These are phyloP conservation scores for Myriangium duriaei DNA, from an alignment of 2,329 filamentous ascomycete species.

Conservation along the genomic window DNA sequence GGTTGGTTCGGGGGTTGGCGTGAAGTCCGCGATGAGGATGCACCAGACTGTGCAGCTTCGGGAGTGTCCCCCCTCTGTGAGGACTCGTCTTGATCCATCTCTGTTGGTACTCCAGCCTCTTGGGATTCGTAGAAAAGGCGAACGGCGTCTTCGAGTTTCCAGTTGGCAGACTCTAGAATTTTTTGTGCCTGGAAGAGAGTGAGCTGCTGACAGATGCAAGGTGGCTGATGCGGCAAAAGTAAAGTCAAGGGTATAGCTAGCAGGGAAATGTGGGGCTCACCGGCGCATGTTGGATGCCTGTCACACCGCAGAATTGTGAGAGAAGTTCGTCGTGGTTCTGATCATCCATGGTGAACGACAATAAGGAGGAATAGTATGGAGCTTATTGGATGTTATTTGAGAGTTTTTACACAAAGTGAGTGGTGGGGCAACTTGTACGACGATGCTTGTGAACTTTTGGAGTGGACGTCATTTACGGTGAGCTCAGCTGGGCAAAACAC, in stretches of 20 bases:
- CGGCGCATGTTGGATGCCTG: conserved; percentile 21
- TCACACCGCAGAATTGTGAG: conserved; percentile 25
- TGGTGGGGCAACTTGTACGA: too few species aligned
- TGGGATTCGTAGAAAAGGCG: conserved; percentile 32
- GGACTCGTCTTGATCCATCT: conserved; percentile 24
- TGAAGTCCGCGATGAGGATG: conserved; percentile 9
- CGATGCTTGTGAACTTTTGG: too few species aligned
- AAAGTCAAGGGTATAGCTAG: conserved; percentile 3
- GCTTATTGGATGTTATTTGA: too few species aligned
- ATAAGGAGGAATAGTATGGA: too few species aligned
- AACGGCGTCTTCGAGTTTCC: conserved; percentile 34
- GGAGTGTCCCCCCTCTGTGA: conserved; percentile 8
- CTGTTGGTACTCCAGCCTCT: conserved; percentile 18
- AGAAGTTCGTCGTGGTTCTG: conserved; percentile 20
- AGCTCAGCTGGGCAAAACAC: too few species aligned
- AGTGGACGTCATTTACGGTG: too few species aligned
- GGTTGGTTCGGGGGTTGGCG: conserved; percentile 15
- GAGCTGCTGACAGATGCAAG: neutral
- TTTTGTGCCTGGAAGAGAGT: conserved; percentile 28
- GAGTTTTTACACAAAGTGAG: too few species aligned
- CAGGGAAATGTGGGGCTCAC: conserved; percentile 15
- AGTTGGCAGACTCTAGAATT: conserved; percentile 31
- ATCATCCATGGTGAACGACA: too few species aligned
- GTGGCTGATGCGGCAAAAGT: neutral
- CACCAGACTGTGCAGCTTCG: conserved; percentile 10